phyloP scores from a whole-genome alignment of 257 asterid species.

The Plantago major region DNA sequence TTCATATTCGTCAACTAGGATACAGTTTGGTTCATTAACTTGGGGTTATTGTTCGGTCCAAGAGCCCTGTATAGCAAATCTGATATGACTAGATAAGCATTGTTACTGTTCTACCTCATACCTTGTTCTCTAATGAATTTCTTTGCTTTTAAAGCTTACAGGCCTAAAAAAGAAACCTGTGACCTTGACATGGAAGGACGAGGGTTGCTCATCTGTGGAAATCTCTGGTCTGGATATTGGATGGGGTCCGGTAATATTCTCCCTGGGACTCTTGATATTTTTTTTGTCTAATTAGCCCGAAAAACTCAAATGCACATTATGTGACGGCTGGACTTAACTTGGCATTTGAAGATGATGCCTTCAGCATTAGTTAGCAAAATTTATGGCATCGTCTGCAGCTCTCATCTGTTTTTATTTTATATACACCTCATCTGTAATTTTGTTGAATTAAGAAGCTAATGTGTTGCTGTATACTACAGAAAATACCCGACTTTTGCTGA shows the following conservation, averaged over 20 bases:
- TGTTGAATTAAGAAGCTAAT: conserved; percentile 10
- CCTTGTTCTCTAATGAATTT: conserved; percentile 11
- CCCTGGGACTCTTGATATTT: background rate
- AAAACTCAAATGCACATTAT: background rate
- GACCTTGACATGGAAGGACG: conserved; percentile 64
- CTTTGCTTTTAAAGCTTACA: conserved; percentile 61
- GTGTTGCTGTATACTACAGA: conserved; percentile 39
- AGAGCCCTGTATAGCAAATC: too few relatives aligned
- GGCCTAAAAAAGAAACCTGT: conserved; percentile 57
- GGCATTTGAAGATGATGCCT: background rate
- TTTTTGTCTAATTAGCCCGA: background rate
- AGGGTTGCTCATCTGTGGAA: conserved; percentile 51
- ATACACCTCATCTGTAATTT: too few relatives aligned
- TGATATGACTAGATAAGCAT: background rate
- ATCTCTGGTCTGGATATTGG: conserved; percentile 95
- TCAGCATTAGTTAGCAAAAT: background rate
- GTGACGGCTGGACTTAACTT: background rate
- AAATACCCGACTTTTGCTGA: conserved; percentile 51
- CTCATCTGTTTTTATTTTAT: too few relatives aligned
- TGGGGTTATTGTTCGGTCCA: too few relatives aligned
- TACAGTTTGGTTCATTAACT: too few relatives aligned
- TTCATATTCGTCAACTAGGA: too few relatives aligned
- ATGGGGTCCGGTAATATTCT: conserved; percentile 88
- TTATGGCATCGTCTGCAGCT: background rate
- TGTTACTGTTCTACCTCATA: conserved; percentile 3